phyloP scores from a whole-genome alignment of 306 rosid species.

The Parietaria judaica region DNA sequence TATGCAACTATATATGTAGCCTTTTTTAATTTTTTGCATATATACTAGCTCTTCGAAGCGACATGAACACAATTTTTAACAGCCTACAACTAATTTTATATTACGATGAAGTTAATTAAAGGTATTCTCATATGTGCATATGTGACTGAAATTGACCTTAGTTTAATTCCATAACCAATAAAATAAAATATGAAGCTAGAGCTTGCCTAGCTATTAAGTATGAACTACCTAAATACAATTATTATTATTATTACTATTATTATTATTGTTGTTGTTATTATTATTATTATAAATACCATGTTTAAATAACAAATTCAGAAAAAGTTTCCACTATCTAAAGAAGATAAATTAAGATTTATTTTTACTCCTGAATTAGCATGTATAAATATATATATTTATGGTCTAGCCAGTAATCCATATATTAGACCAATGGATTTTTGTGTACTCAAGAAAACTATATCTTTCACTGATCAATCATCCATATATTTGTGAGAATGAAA shows the following conservation, averaged over 20 bases:
- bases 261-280: too few species aligned
- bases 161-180: background rate
- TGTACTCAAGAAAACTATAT: background rate
- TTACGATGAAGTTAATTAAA: background rate
- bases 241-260: too few species aligned
- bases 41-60: background rate
- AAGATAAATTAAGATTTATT: too few species aligned
- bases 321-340: too few species aligned
- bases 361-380: background rate
- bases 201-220: background rate
- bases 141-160: background rate
- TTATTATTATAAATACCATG: too few species aligned
- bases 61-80: background rate
- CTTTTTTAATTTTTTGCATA: background rate
- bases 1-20: background rate
- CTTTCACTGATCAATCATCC: constrained; percentile 15
- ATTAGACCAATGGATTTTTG: background rate
- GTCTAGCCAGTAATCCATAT: background rate
- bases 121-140: background rate
- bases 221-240: background rate
- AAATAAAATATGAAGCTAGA: background rate
- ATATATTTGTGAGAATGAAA: constrained; percentile 21
- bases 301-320: too few species aligned
- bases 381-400: background rate
- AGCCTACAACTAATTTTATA: background rate